phyloP scores from a whole-genome alignment of 225 moss, liverwort and hornwort genomes.

The Thuidium tamariscinum region DNA sequence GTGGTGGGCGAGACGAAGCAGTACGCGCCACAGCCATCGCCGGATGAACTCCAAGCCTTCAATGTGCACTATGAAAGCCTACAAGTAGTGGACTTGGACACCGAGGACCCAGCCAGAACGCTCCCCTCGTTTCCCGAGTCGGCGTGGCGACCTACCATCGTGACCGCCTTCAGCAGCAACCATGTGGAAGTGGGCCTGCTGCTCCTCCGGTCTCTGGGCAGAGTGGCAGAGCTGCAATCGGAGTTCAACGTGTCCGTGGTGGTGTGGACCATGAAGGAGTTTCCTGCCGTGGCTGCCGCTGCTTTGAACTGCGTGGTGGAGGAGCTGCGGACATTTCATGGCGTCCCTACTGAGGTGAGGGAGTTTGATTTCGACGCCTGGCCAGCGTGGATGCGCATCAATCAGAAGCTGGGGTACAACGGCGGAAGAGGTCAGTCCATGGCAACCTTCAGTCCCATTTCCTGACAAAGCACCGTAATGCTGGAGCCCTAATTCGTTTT shows the following conservation, averaged over 20 bases:
- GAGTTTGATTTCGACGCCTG: conserved; percentile 33
- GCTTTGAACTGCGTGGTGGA: conserved; percentile 37
- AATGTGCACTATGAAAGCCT: background rate
- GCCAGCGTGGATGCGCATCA: conserved; percentile 64
- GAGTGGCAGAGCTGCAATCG: conserved; percentile 18
- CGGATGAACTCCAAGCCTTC: background rate
- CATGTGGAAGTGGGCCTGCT: conserved; percentile 35
- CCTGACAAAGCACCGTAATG: background rate
- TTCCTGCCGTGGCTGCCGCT: background rate
- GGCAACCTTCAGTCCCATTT: background rate
- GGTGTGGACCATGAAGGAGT: conserved; percentile 43
- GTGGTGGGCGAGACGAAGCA: conserved; percentile 23
- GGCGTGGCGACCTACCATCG: conserved; percentile 41
- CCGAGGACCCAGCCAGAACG: background rate
- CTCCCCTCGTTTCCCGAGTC: conserved; percentile 1
- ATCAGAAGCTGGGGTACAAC: conserved; percentile 48
- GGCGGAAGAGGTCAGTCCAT: conserved; percentile 38
- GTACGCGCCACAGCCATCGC: conserved; percentile 7
- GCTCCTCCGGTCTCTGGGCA: conserved; percentile 42
- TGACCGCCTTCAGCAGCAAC: conserved; percentile 49
- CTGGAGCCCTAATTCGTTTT: background rate
- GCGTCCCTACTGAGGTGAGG: conserved; percentile 35
- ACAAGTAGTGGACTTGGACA: conserved; percentile 13
- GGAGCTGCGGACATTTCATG: conserved; percentile 34
- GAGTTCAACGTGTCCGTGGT: conserved; percentile 40